Evolutionary conservation across 305 asterid genomes (phyloP).

Genomic region (Salvia sclarea): DNA sequence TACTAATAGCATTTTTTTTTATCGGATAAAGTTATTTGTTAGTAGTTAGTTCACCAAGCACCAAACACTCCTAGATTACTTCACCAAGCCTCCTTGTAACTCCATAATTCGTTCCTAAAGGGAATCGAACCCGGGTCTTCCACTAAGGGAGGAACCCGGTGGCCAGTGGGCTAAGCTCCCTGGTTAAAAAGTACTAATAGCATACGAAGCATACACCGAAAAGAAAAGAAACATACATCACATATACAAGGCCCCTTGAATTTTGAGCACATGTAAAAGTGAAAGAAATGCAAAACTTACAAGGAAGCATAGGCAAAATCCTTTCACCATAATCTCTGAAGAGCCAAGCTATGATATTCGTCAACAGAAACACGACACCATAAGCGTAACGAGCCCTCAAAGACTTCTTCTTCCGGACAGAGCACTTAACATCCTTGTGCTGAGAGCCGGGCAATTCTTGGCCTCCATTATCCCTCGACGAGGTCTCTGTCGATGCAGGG

Average conservation of each 20-base stretch:
- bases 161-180: too few species aligned
- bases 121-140: too few species aligned
- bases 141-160: too few species aligned
- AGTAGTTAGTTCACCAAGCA: too few species aligned
- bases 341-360: conserved; percentile 83
- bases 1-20: background rate
- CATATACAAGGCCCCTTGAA: background rate
- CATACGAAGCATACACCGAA: background rate
- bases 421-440: conserved; percentile 39
- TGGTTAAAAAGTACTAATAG: background rate
- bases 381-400: conserved; percentile 67
- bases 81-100: too few species aligned
- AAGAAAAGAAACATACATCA: background rate
- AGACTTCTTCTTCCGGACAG: conserved; percentile 56
- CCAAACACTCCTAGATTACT: too few species aligned
- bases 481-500: conserved; percentile 34
- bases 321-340: conserved; percentile 78
- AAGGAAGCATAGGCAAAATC: conserved; percentile 58
- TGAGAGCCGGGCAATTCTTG: conserved; percentile 30
- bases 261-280: background rate
- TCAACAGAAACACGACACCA: conserved; percentile 62
- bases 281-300: conserved; percentile 47
- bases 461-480: conserved; percentile 32
- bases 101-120: too few species aligned
- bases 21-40: too few species aligned